Conservation (phyloP, 192 early-diverging fungal genomes). For the Diversispora eburnea region DNA sequence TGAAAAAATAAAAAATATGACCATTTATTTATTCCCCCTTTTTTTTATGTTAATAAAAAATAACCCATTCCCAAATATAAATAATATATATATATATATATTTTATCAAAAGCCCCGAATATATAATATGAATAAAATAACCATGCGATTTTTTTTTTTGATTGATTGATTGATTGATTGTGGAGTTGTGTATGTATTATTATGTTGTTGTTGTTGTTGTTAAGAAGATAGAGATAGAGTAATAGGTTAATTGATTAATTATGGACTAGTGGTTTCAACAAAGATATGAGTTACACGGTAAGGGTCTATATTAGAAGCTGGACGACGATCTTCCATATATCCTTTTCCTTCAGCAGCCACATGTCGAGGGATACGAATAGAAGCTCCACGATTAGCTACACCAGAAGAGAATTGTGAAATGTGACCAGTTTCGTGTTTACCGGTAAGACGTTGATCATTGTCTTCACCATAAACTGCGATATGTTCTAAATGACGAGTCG, state of each 20-base stretch:
- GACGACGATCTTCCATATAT: slow-evolving; percentile 55
- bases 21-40: no score
- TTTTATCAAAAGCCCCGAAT: no score
- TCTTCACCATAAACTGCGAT: slow-evolving; percentile 58
- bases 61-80: no score
- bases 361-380: slow-evolving; percentile 56
- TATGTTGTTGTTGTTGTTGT: no score
- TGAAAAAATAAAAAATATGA: no score
- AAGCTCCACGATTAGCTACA: slow-evolving; percentile 55
- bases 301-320: slow-evolving; percentile 57
- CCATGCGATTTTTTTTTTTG: neutral
- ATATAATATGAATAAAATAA: no score
- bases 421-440: slow-evolving; percentile 52
- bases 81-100: no score
- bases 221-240: no score
- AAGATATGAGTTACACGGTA: slow-evolving; percentile 51
- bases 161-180: no score
- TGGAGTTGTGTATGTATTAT: no score
- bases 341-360: slow-evolving; percentile 52
- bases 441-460: slow-evolving; percentile 54
- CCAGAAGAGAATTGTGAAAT: slow-evolving; percentile 49
- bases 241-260: neutral
- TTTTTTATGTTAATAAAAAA: no score
- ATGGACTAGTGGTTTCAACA: slow-evolving; percentile 39
- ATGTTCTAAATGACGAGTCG: slow-evolving; percentile 42